phyloP scores from a whole-genome alignment of 2,329 filamentous ascomycete species.

The Ophiostoma populinum region DNA sequence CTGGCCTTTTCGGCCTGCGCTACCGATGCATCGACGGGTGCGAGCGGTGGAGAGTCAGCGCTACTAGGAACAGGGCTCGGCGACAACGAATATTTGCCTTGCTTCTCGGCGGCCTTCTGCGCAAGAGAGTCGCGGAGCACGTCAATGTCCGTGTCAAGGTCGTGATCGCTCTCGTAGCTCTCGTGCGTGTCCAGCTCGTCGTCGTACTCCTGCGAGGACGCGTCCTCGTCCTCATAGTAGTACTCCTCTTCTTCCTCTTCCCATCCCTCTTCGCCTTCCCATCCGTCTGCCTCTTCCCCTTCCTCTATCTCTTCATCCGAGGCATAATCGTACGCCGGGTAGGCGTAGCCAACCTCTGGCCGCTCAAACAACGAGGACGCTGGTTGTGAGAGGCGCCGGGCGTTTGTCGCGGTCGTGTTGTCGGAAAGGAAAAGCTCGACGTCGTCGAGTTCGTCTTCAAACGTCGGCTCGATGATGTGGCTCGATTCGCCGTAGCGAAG shows the following conservation, averaged over 20 bases:
- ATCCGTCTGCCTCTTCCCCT: no score
- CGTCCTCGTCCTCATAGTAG: slow-evolving; percentile 11
- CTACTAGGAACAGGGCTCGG: slow-evolving; percentile 38
- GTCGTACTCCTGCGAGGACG: slow-evolving; percentile 9
- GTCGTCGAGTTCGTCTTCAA: slow-evolving; percentile 27
- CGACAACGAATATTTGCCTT: slow-evolving; percentile 20
- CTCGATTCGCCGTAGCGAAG: slow-evolving; percentile 35
- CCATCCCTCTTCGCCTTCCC: no score
- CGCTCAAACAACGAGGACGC: slow-evolving; percentile 33
- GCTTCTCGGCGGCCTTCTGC: slow-evolving; percentile 26
- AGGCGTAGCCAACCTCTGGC: slow-evolving; percentile 15
- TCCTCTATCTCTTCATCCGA: slow-evolving; percentile 11
- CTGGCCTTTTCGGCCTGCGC: slow-evolving; percentile 31
- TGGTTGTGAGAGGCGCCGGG: slow-evolving; percentile 30
- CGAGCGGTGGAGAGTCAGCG: slow-evolving; percentile 34
- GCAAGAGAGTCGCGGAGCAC: slow-evolving; percentile 28
- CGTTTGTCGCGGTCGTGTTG: slow-evolving; percentile 27
- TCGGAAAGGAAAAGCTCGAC: slow-evolving; percentile 32
- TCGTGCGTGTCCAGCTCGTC: slow-evolving; percentile 4
- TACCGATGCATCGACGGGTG: slow-evolving; percentile 30
- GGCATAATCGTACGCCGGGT: slow-evolving; percentile 10
- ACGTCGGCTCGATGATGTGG: slow-evolving; percentile 25
- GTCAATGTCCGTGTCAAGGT: slow-evolving; percentile 31
- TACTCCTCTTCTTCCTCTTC: slow-evolving; percentile 11
- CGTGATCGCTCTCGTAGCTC: slow-evolving; percentile 17